Percentiles rank a stretch among this genome's conserved stretches.
Evolutionary conservation across 768 basidiomycete genomes (phyloP).

Genomic region (Amanita inopinata): DNA sequence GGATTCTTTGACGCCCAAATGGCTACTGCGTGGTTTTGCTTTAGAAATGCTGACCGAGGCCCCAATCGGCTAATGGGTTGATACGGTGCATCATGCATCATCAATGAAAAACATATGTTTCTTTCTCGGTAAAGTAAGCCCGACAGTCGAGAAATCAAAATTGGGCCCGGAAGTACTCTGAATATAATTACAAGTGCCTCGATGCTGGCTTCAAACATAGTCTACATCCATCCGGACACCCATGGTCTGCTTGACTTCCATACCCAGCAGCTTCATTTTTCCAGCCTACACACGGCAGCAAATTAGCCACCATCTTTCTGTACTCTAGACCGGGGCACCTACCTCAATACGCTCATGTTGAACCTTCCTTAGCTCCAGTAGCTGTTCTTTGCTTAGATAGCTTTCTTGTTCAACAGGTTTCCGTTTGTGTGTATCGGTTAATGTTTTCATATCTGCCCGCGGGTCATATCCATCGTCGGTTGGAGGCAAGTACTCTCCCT

Average conservation of each 20-base stretch:
- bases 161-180: too few species aligned
- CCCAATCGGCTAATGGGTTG: too few species aligned
- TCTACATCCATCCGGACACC: constrained; percentile 73
- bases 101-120: too few species aligned
- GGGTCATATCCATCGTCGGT: constrained; percentile 70
- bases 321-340: constrained; percentile 12
- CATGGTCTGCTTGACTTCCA: constrained; percentile 79
- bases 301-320: neutral
- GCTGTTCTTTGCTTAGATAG: constrained; percentile 69
- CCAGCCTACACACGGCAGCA: constrained; percentile 38
- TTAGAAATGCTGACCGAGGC: too few species aligned
- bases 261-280: constrained; percentile 80
- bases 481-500: constrained; percentile 76
- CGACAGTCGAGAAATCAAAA: too few species aligned
- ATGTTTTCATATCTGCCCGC: constrained; percentile 74
- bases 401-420: constrained; percentile 57
- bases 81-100: too few species aligned
- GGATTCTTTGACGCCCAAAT: too few species aligned
- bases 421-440: constrained; percentile 63
- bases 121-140: too few species aligned
- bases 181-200: too few species aligned
- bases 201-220: constrained; percentile 19
- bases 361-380: constrained; percentile 72
- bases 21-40: too few species aligned
- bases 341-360: constrained; percentile 84